Evolutionary conservation across 2,329 filamentous ascomycete species (phyloP).

Genomic region (Cercospora sp.): DNA sequence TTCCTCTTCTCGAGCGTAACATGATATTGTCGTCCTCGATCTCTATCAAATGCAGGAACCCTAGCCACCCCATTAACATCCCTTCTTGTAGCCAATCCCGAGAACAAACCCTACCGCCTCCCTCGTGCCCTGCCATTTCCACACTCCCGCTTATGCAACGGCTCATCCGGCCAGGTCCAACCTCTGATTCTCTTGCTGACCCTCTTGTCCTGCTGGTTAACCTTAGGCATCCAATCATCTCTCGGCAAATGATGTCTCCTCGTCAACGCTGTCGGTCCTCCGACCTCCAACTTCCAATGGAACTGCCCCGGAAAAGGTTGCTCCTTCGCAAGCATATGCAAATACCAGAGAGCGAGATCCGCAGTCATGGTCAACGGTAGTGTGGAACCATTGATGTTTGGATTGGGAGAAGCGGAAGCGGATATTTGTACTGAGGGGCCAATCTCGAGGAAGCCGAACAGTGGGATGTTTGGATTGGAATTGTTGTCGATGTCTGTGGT

Average conservation of each 20-base stretch:
- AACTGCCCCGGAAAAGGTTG: conserved; percentile 59
- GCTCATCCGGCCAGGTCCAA: conserved; percentile 75
- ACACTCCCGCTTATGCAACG: conserved; percentile 69
- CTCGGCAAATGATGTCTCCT: conserved; percentile 68
- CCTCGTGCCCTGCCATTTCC: conserved; percentile 50
- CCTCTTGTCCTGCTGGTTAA: conserved; percentile 71
- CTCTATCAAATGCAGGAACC: background rate
- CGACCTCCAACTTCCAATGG: conserved; percentile 70
- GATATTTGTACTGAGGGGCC: conserved; percentile 56
- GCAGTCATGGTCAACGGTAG: conserved; percentile 60
- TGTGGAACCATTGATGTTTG: background rate
- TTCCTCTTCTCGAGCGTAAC: background rate
- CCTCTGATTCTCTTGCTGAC: conserved; percentile 72
- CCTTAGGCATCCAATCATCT: conserved; percentile 74
- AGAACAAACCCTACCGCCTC: background rate
- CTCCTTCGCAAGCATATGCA: conserved; percentile 70
- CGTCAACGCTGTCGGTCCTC: conserved; percentile 71
- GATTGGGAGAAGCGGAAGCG: conserved; percentile 27
- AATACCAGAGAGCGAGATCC: conserved; percentile 72
- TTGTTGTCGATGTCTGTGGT: background rate
- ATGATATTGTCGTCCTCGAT: background rate
- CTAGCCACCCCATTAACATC: background rate
- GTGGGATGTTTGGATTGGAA: conserved; percentile 57
- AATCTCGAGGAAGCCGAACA: conserved; percentile 88
- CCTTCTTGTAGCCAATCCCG: background rate